These are phyloP conservation scores for Solanum gracilifrons DNA, from an alignment of 257 asterid genomes.

Conservation along the genomic window DNA sequence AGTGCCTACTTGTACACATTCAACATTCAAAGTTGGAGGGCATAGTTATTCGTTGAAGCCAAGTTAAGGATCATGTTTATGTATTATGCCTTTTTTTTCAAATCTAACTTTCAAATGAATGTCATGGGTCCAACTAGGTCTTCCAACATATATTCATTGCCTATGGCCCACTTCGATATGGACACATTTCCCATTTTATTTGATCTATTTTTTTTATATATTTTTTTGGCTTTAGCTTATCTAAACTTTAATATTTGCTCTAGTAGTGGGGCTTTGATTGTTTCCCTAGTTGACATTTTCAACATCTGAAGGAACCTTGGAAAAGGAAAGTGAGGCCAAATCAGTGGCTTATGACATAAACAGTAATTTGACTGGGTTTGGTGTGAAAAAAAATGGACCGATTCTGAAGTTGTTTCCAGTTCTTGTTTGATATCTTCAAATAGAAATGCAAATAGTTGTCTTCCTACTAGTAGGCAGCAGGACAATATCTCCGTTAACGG, in stretches of 20 bases:
- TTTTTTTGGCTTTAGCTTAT: neutral
- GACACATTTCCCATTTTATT: neutral
- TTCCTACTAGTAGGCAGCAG: neutral
- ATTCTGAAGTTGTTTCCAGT: neutral
- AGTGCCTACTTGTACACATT: too few species aligned
- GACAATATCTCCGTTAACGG: neutral
- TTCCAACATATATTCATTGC: neutral
- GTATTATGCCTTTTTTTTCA: neutral
- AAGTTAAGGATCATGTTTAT: too few species aligned
- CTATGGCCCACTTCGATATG: neutral
- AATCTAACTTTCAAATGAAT: neutral
- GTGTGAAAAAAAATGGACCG: neutral
- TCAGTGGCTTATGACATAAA: neutral
- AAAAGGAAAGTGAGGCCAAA: neutral
- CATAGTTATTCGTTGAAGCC: fast-evolving
- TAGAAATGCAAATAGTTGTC: neutral
- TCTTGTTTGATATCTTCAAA: neutral
- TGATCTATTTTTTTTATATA: neutral
- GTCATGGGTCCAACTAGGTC: neutral
- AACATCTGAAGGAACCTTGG: neutral
- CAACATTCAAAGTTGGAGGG: too few species aligned
- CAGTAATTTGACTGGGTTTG: neutral
- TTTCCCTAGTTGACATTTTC: neutral
- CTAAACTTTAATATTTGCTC: neutral
- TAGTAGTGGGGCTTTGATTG: neutral